A percentile compares a stretch with the other conserved stretches of the same genome.
phyloP scores from a whole-genome alignment of 805 yeast genomes.

The Sporopachydermia lactativora region DNA sequence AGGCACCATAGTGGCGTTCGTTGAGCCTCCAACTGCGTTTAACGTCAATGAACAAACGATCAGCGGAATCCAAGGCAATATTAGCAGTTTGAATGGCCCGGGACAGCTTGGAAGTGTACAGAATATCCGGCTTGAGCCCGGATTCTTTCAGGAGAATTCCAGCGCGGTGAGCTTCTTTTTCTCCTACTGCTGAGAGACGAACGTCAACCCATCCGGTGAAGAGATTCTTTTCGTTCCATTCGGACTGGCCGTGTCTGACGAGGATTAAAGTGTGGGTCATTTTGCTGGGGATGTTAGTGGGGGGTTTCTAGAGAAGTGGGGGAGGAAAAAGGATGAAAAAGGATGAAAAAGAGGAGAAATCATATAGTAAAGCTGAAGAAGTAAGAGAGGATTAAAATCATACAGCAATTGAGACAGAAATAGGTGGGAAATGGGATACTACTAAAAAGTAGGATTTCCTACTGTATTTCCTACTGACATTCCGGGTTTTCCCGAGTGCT shows the following conservation, averaged over 20 bases:
- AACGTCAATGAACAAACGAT: conserved; percentile 81
- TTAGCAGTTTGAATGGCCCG: conserved; percentile 97
- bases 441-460: no score
- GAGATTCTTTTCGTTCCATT: conserved; percentile 95
- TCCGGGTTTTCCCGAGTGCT: no score
- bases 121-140: conserved; percentile 70
- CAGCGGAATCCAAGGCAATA: conserved; percentile 81
- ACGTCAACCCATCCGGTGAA: conserved; percentile 99
- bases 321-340: no score
- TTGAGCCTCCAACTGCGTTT: conserved; percentile 95
- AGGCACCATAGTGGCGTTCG: conserved; percentile 98
- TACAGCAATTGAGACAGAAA: no score
- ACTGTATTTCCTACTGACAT: no score
- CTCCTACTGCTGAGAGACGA: conserved; percentile 68
- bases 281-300: not conserved
- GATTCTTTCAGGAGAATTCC: conserved; percentile 86
- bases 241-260: conserved; percentile 98
- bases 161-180: conserved; percentile 83
- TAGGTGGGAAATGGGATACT: no score
- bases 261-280: conserved; percentile 52
- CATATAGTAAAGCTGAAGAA: no score
- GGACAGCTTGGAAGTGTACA: conserved; percentile 81
- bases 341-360: no score
- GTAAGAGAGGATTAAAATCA: no score
- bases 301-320: no score